Evolutionary conservation across 1,139 yeast species (phyloP).

Genomic region (Eremothecium coryli): DNA sequence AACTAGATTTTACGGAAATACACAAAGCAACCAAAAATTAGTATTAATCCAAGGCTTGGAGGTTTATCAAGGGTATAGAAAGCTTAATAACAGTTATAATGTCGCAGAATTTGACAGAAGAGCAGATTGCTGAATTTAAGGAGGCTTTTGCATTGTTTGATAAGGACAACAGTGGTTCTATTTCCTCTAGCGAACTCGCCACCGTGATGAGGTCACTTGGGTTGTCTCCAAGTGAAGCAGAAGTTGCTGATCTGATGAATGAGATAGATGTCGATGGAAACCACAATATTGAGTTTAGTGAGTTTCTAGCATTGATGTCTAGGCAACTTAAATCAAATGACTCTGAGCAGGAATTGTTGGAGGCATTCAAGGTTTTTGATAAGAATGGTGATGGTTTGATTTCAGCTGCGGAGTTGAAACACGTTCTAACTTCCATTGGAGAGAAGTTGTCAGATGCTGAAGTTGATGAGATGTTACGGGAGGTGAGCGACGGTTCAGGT

Average conservation of each 20-base stretch:
- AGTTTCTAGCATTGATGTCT: constrained; percentile 60
- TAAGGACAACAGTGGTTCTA: constrained; percentile 92
- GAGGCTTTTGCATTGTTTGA: constrained; percentile 96
- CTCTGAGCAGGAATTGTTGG: constrained; percentile 92
- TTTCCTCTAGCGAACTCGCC: constrained; percentile 91
- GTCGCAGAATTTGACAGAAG: constrained; percentile 82
- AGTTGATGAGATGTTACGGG: constrained; percentile 93
- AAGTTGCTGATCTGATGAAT: constrained; percentile 90
- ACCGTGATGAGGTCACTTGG: constrained; percentile 98
- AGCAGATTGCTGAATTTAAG: constrained; percentile 92
- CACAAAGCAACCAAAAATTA: no score
- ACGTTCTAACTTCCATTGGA: constrained; percentile 93
- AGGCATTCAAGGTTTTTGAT: constrained; percentile 90
- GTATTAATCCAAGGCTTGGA: no score
- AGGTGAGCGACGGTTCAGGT: constrained; percentile 93
- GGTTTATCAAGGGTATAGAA: no score
- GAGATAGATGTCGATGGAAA: constrained; percentile 95
- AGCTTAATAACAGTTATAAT: constrained; percentile 11
- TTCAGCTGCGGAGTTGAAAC: constrained; percentile 91
- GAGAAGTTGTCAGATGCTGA: constrained; percentile 93
- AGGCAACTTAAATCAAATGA: constrained; percentile 95
- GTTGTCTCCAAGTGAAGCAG: constrained; percentile 93
- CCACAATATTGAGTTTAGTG: constrained; percentile 89
- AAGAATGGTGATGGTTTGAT: constrained; percentile 92
- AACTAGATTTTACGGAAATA: no score